Percentiles rank a stretch among this genome's conserved stretches.
phyloP scores from a whole-genome alignment of 1,284 basidiomycete species.

The Volvariella volvacea region DNA sequence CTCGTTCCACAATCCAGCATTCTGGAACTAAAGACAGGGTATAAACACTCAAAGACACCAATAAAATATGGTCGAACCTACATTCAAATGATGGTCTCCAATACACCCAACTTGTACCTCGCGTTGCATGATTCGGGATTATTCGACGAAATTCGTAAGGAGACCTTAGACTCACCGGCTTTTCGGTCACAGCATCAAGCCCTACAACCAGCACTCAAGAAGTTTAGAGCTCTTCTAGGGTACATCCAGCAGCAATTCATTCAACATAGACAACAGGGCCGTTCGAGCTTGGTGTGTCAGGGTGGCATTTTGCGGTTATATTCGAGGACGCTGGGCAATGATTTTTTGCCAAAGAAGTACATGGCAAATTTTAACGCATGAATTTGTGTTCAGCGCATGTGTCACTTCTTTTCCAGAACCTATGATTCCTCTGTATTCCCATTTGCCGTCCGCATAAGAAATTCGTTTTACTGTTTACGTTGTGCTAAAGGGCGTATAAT shows the following conservation, averaged over 20 bases:
- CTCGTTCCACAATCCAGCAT: constrained; percentile 35
- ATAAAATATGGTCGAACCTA: constrained; percentile 42
- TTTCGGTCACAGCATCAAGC: too few species aligned
- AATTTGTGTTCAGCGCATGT: too few species aligned
- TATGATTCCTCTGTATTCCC: too few species aligned
- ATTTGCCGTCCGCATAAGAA: too few species aligned
- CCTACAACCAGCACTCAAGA: constrained; percentile 17
- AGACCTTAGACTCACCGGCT: too few species aligned
- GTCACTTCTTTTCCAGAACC: too few species aligned
- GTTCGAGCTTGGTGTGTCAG: constrained; percentile 37
- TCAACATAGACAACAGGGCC: constrained; percentile 32
- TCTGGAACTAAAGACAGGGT: constrained; percentile 43
- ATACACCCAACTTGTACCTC: constrained; percentile 45
- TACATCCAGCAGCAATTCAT: constrained; percentile 35
- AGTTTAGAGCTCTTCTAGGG: constrained; percentile 31
- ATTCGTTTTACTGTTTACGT: too few species aligned
- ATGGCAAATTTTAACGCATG: constrained; percentile 3
- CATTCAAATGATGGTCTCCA: constrained; percentile 49
- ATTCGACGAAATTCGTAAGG: constrained; percentile 35
- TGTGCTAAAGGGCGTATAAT: too few species aligned
- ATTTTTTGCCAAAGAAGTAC: background rate
- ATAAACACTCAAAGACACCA: constrained; percentile 19
- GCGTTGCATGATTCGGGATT: constrained; percentile 39
- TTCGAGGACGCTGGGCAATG: background rate
- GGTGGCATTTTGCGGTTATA: background rate